phyloP scores from a whole-genome alignment of 345 rosid genomes.

The Rhodamnia rubescens region DNA sequence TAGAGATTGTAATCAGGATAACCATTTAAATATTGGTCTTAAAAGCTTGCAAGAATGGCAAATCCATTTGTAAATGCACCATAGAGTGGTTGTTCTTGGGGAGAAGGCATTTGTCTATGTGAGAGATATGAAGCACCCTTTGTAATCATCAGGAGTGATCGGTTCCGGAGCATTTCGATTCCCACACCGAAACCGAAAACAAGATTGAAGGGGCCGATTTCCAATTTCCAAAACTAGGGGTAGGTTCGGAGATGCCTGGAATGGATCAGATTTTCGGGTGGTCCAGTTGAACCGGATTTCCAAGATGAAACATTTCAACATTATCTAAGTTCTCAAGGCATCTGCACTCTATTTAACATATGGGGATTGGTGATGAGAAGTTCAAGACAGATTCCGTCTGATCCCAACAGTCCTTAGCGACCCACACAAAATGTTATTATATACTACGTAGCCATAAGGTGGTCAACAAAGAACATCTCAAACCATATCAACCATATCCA shows the following conservation, averaged over 20 bases:
- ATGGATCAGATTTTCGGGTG: no score
- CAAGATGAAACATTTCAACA: neutral
- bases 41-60: neutral
- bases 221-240: no score
- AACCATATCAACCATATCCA: neutral
- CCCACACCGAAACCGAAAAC: no score
- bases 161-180: no score
- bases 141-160: neutral
- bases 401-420: neutral
- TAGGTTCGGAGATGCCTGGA: no score
- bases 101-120: neutral
- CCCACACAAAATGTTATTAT: neutral
- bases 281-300: no score
- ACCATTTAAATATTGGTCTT: neutral
- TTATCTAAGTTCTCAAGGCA: neutral
- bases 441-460: neutral
- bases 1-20: no score
- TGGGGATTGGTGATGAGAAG: neutral
- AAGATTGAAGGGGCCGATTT: no score
- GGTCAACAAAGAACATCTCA: neutral
- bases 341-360: neutral
- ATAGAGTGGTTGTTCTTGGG: neutral
- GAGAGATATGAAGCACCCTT: neutral
- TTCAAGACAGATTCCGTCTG: conserved; percentile 1
- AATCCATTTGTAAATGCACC: neutral